These are phyloP conservation scores for Picea sitchensis DNA, from an alignment of 75 land plant species.

Conservation along the genomic window DNA sequence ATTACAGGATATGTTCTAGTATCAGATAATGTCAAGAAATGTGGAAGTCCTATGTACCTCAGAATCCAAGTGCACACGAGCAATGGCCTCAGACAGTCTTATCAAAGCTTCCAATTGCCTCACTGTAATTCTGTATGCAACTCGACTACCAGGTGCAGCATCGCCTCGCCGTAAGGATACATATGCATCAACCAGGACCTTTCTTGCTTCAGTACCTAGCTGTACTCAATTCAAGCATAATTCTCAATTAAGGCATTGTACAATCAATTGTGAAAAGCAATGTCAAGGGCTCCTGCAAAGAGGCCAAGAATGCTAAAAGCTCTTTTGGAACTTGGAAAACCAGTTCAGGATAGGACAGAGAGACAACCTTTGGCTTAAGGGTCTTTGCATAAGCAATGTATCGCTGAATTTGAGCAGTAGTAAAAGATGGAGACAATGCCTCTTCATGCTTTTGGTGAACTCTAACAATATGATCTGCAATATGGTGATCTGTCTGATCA, in stretches of 20 bases:
- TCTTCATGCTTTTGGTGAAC: constrained; percentile 96
- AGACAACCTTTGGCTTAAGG: constrained; percentile 77
- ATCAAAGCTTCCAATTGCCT: constrained; percentile 94
- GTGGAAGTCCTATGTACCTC: constrained; percentile 29
- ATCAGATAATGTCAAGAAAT: neutral
- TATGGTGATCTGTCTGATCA: constrained; percentile 85
- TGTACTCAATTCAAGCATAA: constrained; percentile 29
- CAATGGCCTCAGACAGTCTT: constrained; percentile 95
- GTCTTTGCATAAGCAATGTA: constrained; percentile 92
- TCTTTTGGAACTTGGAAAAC: neutral
- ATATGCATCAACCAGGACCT: constrained; percentile 89
- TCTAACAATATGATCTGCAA: constrained; percentile 92
- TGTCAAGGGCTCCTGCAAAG: neutral
- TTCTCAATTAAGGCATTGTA: neutral
- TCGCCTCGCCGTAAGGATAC: constrained; percentile 90
- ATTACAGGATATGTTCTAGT: neutral
- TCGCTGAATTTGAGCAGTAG: constrained; percentile 88
- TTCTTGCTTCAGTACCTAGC: constrained; percentile 80
- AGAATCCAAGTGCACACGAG: constrained; percentile 67
- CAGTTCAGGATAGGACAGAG: neutral
- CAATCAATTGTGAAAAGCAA: neutral
- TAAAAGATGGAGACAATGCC: constrained; percentile 83
- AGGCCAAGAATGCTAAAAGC: neutral
- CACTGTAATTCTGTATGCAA: constrained; percentile 95
- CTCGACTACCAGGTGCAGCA: constrained; percentile 88